Conservation (phyloP, 2,329 filamentous ascomycete species). For the Ascochyta koolunga region DNA sequence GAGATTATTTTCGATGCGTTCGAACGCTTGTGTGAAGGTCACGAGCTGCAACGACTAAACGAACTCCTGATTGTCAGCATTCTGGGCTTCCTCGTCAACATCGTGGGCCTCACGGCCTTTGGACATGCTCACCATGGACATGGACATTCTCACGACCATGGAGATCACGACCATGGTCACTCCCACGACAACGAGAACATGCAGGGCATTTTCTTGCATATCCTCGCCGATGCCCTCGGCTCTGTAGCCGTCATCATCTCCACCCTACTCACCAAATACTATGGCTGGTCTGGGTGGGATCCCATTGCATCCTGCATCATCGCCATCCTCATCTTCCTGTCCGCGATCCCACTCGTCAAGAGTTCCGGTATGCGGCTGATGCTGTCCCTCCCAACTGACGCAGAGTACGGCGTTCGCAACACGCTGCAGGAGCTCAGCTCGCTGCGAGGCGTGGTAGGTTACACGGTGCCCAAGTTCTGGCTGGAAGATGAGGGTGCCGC, state of each 20-base stretch:
- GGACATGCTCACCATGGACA: conserved; percentile 63
- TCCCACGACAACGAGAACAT: conserved; percentile 95
- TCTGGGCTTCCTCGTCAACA: conserved; percentile 84
- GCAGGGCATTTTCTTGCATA: conserved; percentile 95
- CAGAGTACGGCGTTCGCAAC: conserved; percentile 87
- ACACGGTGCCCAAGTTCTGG: conserved; percentile 91
- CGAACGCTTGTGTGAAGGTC: conserved; percentile 82
- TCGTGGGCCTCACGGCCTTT: conserved; percentile 89
- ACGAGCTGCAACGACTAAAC: conserved; percentile 79
- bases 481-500: conserved; percentile 69
- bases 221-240: conserved; percentile 91
- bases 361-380: conserved; percentile 83
- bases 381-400: conserved; percentile 80
- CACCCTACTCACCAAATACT: conserved; percentile 83
- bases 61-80: conserved; percentile 90
- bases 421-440: conserved; percentile 82
- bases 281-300: conserved; percentile 93
- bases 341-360: conserved; percentile 84
- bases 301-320: conserved; percentile 93
- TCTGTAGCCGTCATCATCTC: conserved; percentile 94
- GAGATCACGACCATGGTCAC: conserved; percentile 51
- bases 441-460: conserved; percentile 82
- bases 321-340: conserved; percentile 89
- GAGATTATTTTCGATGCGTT: conserved; percentile 96
- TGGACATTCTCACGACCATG: conserved; percentile 55